Evolutionary conservation across 257 asterid species (phyloP), one percentile per base, ranked within the genome.

Genomic region (Rauvolfia tetraphylla): DNA sequence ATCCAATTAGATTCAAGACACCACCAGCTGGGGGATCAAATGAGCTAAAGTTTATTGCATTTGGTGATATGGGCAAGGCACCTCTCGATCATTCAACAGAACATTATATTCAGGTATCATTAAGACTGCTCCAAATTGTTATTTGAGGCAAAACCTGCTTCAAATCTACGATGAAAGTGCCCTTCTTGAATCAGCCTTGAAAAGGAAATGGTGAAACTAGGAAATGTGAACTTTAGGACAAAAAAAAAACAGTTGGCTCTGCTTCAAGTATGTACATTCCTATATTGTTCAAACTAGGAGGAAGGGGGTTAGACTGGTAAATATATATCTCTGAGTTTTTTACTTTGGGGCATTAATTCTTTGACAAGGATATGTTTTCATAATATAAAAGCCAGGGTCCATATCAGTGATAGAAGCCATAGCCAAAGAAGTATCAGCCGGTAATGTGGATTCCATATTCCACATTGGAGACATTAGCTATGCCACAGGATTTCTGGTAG

Each of bases 401-500:
- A 66, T 87, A 13, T 82, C 92, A 15, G 98, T 92, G 29, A 70
- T 80, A 57, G 79, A 90, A 49, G 97, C 96, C 33, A 85, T 91
- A 85, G 79, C 49, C 0, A 81, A 80, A 0, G 96, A 90, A 77
- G 83, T 90, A 18, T 82, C 90, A 0, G 78, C 86, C 0, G 92
- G 97, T 3, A 71, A 42, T n/a, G 75, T 90, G 0, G 96, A 93
- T 80, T 87, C 97, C 7, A 77, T 91, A 62, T 93, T 90, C 79
- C 98, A 93, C 86, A 90, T 93, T 0, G 98, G 98, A 68, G 98
- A 93, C 86, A 91, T 93, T 75, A 93, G 98, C 83, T 93, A 92
- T 18, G 98, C 97, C 70, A 93, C 97, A 0, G 97, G 97, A 2
- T 93, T 93, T 80, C 78, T 93, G 2, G 97, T 87, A 0, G 98